Percentiles rank a stretch among this genome's conserved stretches.
phyloP scores from a whole-genome alignment of 2,329 filamentous ascomycete genomes.

The Colletotrichum tofieldiae region DNA sequence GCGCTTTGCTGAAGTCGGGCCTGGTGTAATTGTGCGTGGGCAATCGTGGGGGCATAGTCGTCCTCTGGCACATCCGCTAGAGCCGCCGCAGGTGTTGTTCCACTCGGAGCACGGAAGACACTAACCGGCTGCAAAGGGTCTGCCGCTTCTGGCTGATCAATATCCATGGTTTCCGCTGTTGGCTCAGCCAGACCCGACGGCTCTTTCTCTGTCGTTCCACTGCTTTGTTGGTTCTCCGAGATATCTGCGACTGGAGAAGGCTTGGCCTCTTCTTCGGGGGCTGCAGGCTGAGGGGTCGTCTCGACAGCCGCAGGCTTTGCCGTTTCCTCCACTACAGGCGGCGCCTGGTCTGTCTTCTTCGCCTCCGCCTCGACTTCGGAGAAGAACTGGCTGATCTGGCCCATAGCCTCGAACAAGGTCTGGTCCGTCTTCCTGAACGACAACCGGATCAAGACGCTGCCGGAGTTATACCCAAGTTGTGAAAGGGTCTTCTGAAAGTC shows the following conservation, averaged over 20 bases:
- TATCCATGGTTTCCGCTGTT: slow-evolving; percentile 49
- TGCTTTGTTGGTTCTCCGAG: not conserved
- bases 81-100: slow-evolving; percentile 83
- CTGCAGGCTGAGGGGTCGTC: slow-evolving; percentile 17
- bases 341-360: slow-evolving; percentile 42
- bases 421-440: slow-evolving; percentile 82
- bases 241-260: not conserved
- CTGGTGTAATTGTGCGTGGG: slow-evolving; percentile 83
- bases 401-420: slow-evolving; percentile 89
- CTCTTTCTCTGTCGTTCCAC: not conserved
- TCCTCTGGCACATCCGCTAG: slow-evolving; percentile 76
- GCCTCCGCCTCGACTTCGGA: slow-evolving; percentile 60
- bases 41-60: slow-evolving; percentile 84
- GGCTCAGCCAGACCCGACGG: not conserved
- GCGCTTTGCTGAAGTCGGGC: slow-evolving; percentile 72
- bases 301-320: slow-evolving; percentile 42
- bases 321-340: slow-evolving; percentile 28
- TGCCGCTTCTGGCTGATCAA: slow-evolving; percentile 44
- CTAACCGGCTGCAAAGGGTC: slow-evolving; percentile 69
- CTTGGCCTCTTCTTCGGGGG: slow-evolving; percentile 6
- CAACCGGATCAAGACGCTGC: slow-evolving; percentile 84
- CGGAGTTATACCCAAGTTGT: slow-evolving; percentile 89
- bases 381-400: slow-evolving; percentile 84
- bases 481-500: slow-evolving; percentile 92
- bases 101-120: slow-evolving; percentile 84